A percentile compares a stretch with the other conserved stretches of the same genome.
Conservation (phyloP, 208 protist genomes). For the Acanthamoeba triangularis region DNA sequence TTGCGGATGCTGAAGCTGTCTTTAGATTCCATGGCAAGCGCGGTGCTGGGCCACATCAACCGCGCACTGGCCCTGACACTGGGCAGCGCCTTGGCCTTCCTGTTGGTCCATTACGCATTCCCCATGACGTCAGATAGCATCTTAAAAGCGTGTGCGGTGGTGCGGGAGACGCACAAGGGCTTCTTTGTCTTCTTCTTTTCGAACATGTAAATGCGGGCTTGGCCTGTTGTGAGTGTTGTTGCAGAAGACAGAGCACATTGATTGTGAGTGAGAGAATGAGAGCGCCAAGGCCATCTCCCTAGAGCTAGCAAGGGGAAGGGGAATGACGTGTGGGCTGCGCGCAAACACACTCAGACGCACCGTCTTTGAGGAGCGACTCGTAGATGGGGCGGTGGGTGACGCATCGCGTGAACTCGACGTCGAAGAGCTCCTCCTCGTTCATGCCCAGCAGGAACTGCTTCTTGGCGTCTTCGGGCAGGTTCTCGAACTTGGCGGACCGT, state of each 20-base stretch:
- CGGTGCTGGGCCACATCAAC: background rate
- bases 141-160: no score
- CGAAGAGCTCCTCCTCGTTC: slow-evolving; percentile 55
- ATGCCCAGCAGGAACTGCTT: slow-evolving; percentile 13
- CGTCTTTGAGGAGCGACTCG: slow-evolving; percentile 46
- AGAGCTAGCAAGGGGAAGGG: background rate
- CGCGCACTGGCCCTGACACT: background rate
- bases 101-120: no score
- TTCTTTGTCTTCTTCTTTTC: slow-evolving; percentile 24
- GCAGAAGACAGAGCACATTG: background rate
- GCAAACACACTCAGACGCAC: background rate
- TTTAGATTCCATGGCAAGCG: slow-evolving; percentile 28
- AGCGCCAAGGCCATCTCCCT: background rate
- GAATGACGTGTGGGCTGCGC: background rate
- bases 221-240: background rate
- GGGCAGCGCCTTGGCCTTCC: background rate
- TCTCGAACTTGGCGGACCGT: slow-evolving; percentile 1
- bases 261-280: background rate
- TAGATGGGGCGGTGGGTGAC: slow-evolving; percentile 71
- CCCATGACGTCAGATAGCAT: no score
- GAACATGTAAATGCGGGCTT: background rate
- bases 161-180: background rate
- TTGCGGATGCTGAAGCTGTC: slow-evolving; percentile 24
- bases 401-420: slow-evolving; percentile 64
- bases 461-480: slow-evolving; percentile 48